Percentiles rank a stretch among this genome's conserved stretches.
Evolutionary conservation across 2,329 filamentous ascomycete species (phyloP).

Genomic region (Calonectria pseudoturangicola): DNA sequence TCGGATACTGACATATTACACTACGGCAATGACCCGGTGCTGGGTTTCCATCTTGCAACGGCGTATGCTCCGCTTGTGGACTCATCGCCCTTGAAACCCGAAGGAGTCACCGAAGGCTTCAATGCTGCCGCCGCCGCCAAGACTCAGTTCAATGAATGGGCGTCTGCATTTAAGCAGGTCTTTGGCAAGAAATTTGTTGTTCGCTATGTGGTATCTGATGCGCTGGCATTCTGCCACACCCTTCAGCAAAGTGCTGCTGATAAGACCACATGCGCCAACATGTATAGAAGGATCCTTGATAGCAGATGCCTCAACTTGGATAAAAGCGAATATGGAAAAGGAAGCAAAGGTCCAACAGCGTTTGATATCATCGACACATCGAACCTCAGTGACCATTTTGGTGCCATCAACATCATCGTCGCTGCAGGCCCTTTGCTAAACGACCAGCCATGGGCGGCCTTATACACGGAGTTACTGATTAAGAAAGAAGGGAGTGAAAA

Average conservation of each 20-base stretch:
- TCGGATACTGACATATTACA: constrained; percentile 63
- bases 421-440: constrained; percentile 68
- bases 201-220: constrained; percentile 69
- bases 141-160: constrained; percentile 69
- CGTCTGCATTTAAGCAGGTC: constrained; percentile 60
- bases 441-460: constrained; percentile 63
- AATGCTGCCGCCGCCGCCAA: constrained; percentile 60
- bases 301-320: constrained; percentile 65
- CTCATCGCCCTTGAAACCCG: constrained; percentile 61
- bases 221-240: constrained; percentile 70
- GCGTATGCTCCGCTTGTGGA: constrained; percentile 63
- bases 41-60: constrained; percentile 74
- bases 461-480: constrained; percentile 69
- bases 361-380: constrained; percentile 77
- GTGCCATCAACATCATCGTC: constrained; percentile 62
- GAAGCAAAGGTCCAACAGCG: constrained; percentile 58
- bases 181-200: constrained; percentile 60
- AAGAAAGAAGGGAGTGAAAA: constrained; percentile 53
- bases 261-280: constrained; percentile 59
- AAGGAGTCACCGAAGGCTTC: constrained; percentile 40
- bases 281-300: constrained; percentile 65
- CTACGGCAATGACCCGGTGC: constrained; percentile 70
- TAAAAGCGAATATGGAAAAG: constrained; percentile 61
- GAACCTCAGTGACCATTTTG: constrained; percentile 64
- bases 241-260: constrained; percentile 64